A percentile compares a stretch with the other conserved stretches of the same genome.
These are phyloP conservation scores for Soucietia sequanensis DNA, from an alignment of 805 yeast genomes.

Conservation along the genomic window DNA sequence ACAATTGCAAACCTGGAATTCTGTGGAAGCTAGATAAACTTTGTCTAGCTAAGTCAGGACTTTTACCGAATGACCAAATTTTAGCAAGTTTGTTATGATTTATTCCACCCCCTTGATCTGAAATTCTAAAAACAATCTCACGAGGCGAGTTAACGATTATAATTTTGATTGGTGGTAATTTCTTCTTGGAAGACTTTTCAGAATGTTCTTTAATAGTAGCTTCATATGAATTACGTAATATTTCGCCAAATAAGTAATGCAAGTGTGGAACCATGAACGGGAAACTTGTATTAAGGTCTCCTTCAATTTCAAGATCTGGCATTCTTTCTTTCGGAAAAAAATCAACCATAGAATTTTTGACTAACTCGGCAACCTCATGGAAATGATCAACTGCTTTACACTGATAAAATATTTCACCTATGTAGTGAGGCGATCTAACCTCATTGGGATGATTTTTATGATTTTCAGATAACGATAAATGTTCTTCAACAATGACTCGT, in stretches of 20 bases:
- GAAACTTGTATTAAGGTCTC: conserved; percentile 63
- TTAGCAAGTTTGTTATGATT: conserved; percentile 54
- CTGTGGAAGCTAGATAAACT: conserved; percentile 67
- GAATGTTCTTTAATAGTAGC: conserved; percentile 59
- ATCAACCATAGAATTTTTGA: conserved; percentile 49
- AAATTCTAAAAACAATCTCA: conserved; percentile 70
- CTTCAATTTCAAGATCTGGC: conserved; percentile 79
- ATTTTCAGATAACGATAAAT: conserved; percentile 71
- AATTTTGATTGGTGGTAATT: conserved; percentile 74
- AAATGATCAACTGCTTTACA: conserved; percentile 74
- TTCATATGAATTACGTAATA: conserved; percentile 79
- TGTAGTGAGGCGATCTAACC: conserved; percentile 51
- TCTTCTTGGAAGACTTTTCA: conserved; percentile 18
- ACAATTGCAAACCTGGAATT: conserved; percentile 58
- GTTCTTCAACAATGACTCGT: conserved; percentile 89
- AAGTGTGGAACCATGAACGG: conserved; percentile 86
- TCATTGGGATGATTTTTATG: conserved; percentile 49
- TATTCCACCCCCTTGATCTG: conserved; percentile 92
- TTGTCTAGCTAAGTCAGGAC: conserved; percentile 54
- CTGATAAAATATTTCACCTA: conserved; percentile 78
- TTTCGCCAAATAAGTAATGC: conserved; percentile 83
- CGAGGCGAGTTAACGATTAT: conserved; percentile 67
- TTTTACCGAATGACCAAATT: conserved; percentile 87
- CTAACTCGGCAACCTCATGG: conserved; percentile 50
- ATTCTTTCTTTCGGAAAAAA: conserved; percentile 53